phyloP scores from a whole-genome alignment of 2,329 filamentous ascomycete genomes.

The Diaporthe vaccinii region DNA sequence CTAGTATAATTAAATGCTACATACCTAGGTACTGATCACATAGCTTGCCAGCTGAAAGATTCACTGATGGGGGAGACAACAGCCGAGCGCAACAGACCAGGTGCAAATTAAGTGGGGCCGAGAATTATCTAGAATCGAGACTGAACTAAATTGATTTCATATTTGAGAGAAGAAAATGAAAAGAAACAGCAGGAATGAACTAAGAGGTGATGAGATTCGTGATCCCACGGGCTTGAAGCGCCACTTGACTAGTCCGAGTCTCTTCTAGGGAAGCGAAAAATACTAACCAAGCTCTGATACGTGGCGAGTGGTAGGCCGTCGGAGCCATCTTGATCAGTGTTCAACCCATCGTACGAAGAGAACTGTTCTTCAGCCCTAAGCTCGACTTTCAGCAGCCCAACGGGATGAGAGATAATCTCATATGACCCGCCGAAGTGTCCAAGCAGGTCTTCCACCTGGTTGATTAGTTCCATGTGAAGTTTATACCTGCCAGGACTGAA shows the following conservation, averaged over 20 bases:
- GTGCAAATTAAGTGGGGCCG: fast-evolving
- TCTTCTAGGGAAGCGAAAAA: not conserved
- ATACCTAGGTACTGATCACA: not conserved
- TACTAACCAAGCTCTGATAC: not conserved
- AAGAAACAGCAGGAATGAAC: not conserved
- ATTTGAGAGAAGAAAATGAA: not conserved
- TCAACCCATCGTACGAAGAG: not conserved
- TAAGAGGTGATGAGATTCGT: not conserved
- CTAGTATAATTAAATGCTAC: not conserved
- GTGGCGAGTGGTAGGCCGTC: not conserved
- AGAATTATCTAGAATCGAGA: not conserved
- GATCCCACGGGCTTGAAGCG: not conserved
- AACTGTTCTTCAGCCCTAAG: not conserved
- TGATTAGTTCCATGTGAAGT: not conserved
- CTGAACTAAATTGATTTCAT: not conserved
- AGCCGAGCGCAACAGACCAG: not conserved
- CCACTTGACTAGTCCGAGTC: no score
- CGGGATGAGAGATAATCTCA: not conserved
- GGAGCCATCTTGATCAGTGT: not conserved
- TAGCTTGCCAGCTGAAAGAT: not conserved
- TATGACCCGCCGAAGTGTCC: not conserved
- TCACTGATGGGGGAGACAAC: not conserved
- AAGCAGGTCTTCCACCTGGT: no score
- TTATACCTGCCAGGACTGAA: not conserved
- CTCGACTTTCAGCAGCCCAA: not conserved